Percentiles rank a stretch among this genome's conserved stretches.
These are phyloP conservation scores for Excoecaria cochinchinensis DNA, from an alignment of 345 rosid genomes.

Conservation along the genomic window DNA sequence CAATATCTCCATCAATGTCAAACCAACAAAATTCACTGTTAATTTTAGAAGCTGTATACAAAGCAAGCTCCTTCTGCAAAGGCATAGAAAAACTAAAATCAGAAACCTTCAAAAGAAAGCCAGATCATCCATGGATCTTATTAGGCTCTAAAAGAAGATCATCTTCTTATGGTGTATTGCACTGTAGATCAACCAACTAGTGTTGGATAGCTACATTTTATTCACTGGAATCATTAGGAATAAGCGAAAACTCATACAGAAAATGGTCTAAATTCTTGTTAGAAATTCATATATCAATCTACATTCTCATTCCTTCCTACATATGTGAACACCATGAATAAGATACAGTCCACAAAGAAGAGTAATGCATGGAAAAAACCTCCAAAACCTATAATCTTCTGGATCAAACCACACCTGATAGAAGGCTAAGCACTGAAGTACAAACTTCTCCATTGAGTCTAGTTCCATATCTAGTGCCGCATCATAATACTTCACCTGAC, in stretches of 20 bases:
- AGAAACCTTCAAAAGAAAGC: slow-evolving; percentile 1
- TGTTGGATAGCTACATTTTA: background rate
- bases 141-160: slow-evolving; percentile 2
- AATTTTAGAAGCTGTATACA: slow-evolving; percentile 84
- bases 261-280: background rate
- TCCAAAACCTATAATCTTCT: background rate
- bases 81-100: slow-evolving; percentile 14
- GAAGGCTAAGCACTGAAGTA: slow-evolving; percentile 93
- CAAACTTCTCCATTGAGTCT: slow-evolving; percentile 94
- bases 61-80: slow-evolving; percentile 93
- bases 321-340: background rate
- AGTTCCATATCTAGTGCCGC: slow-evolving; percentile 85
- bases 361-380: background rate
- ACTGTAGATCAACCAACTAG: background rate
- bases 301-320: background rate
- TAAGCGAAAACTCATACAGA: slow-evolving; percentile 5
- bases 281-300: background rate
- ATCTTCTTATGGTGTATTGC: background rate
- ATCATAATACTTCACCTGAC: slow-evolving; percentile 90
- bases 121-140: background rate
- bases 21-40: slow-evolving; percentile 81
- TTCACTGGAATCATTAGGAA: background rate
- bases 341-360: background rate
- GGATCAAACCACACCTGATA: slow-evolving; percentile 66
- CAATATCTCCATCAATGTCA: slow-evolving; percentile 89